A percentile compares a stretch with the other conserved stretches of the same genome.
Conservation (phyloP, 2,329 filamentous ascomycete species). For the Dactylellina cionopaga region DNA sequence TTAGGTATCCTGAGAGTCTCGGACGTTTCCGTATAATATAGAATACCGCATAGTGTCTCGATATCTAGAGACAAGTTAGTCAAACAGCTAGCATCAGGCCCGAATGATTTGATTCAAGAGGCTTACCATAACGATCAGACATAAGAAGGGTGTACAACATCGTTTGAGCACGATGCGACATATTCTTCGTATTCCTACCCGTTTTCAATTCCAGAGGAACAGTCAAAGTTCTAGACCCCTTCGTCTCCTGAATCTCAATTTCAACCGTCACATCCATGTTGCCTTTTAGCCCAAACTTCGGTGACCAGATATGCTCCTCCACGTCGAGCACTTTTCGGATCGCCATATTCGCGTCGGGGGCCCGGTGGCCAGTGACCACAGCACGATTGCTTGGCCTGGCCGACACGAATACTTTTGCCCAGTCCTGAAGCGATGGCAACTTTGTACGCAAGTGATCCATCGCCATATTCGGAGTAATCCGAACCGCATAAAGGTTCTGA, state of each 20-base stretch:
- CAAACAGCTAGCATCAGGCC: slow-evolving; percentile 41
- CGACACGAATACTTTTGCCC: slow-evolving; percentile 84
- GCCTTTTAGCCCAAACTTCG: slow-evolving; percentile 95
- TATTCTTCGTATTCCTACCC: slow-evolving; percentile 79
- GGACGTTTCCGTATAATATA: slow-evolving; percentile 95
- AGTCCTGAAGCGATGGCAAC: slow-evolving; percentile 80
- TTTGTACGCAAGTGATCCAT: slow-evolving; percentile 83
- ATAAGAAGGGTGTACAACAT: slow-evolving; percentile 91
- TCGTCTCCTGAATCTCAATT: slow-evolving; percentile 78
- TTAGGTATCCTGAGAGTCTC: slow-evolving; percentile 85
- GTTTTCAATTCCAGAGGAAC: slow-evolving; percentile 97
- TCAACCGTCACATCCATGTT: slow-evolving; percentile 98
- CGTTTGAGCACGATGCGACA: slow-evolving; percentile 87
- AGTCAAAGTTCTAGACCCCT: slow-evolving; percentile 73
- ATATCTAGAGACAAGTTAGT: slow-evolving; percentile 69
- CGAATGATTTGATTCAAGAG: slow-evolving; percentile 7
- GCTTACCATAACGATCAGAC: slow-evolving; percentile 83
- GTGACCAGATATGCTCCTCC: slow-evolving; percentile 98
- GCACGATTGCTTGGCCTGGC: slow-evolving; percentile 75
- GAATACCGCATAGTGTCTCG: slow-evolving; percentile 84
- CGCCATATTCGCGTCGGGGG: slow-evolving; percentile 80
- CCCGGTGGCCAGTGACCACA: slow-evolving; percentile 76
- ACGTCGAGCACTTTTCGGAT: slow-evolving; percentile 95
- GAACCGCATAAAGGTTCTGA: slow-evolving; percentile 89
- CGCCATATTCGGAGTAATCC: slow-evolving; percentile 76